Percentiles rank a stretch among this genome's conserved stretches.
These are phyloP conservation scores for Nannizziopsis arthrosporioides DNA, from an alignment of 2,329 filamentous ascomycete genomes.

Conservation along the genomic window DNA sequence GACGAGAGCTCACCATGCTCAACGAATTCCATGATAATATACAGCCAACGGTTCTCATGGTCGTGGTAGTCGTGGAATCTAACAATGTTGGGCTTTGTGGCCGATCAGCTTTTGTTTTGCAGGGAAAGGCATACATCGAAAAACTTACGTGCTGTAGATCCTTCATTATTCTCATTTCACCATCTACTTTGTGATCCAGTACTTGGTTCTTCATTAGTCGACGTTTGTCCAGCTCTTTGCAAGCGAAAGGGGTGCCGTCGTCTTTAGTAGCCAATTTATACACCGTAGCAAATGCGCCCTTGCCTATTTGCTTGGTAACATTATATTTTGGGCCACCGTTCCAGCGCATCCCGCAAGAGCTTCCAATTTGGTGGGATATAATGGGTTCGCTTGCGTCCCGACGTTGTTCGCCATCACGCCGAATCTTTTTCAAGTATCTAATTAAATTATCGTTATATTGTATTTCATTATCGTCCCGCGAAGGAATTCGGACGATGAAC, in stretches of 20 bases:
- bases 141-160: conserved; percentile 63
- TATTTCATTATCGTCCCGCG: conserved; percentile 55
- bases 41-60: conserved; percentile 61
- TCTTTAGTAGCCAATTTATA: conserved; percentile 80
- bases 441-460: conserved; percentile 58
- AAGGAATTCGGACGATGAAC: conserved; percentile 78
- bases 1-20: conserved; percentile 70
- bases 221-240: conserved; percentile 89
- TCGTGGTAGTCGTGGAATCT: conserved; percentile 83
- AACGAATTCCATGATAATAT: conserved; percentile 96
- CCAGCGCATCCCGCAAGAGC: conserved; percentile 59
- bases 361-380: conserved; percentile 18
- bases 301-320: conserved; percentile 67
- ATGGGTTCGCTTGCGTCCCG: conserved; percentile 10
- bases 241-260: conserved; percentile 72
- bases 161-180: conserved; percentile 95
- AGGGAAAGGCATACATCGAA: not conserved
- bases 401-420: conserved; percentile 14
- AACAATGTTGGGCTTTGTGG: conserved; percentile 65
- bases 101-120: not conserved
- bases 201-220: conserved; percentile 87
- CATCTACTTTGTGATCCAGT: conserved; percentile 82
- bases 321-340: conserved; percentile 77
- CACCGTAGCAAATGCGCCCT: conserved; percentile 89
- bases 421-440: conserved; percentile 47